Percentiles rank a stretch among this genome's conserved stretches.
phyloP scores from a whole-genome alignment of 2,329 filamentous ascomycete species.

The Alternaria novae-zelandiae region DNA sequence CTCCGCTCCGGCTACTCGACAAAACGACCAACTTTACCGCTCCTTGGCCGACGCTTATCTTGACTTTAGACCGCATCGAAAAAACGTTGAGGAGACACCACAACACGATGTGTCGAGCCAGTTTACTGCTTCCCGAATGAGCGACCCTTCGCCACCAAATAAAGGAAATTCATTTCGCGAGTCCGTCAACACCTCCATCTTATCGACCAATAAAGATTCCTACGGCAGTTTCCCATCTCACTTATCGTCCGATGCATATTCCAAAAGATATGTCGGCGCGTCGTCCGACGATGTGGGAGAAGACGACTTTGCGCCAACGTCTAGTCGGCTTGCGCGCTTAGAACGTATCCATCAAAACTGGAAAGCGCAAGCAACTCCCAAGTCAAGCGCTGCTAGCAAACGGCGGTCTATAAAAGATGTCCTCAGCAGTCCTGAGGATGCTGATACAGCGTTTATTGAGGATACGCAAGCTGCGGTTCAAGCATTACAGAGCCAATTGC shows the following conservation, averaged over 20 bases:
- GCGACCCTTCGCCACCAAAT: not conserved
- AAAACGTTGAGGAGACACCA: not conserved
- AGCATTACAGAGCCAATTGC: conserved; percentile 52
- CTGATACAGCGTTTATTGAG: conserved; percentile 44
- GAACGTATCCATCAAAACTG: conserved; percentile 35
- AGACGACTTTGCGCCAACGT: conserved; percentile 14
- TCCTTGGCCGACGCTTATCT: conserved; percentile 51
- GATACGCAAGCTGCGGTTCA: conserved; percentile 53
- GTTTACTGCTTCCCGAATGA: not conserved
- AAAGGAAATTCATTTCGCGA: not conserved
- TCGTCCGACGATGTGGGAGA: not conserved
- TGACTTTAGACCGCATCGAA: conserved; percentile 37
- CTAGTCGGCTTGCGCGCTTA: conserved; percentile 33
- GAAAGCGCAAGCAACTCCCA: conserved; percentile 23
- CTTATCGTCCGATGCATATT: conserved; percentile 16
- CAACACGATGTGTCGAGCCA: not conserved
- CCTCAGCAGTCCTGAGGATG: conserved; percentile 1
- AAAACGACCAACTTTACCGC: conserved; percentile 51
- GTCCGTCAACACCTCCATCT: conserved; percentile 4
- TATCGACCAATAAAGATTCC: conserved; percentile 33
- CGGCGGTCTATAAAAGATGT: not conserved
- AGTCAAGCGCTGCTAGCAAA: conserved; percentile 3
- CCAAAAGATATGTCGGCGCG: not conserved
- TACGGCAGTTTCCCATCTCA: conserved; percentile 45
- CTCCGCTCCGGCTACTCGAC: conserved; percentile 50